phyloP scores from a whole-genome alignment of 306 rosid species.

The Quercus glauca region DNA sequence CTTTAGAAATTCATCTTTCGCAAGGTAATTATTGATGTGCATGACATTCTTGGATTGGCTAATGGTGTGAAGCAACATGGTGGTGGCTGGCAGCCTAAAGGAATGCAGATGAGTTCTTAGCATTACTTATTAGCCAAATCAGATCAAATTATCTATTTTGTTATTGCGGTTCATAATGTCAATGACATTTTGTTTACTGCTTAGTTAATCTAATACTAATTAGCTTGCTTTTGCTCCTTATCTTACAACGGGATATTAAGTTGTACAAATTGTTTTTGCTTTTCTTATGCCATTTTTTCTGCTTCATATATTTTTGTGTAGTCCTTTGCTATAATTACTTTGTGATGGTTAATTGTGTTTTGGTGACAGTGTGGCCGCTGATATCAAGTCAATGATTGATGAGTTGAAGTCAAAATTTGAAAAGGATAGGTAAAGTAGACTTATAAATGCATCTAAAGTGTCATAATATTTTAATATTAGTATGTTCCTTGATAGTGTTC shows the following conservation, averaged over 20 bases:
- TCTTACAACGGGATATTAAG: too few species aligned
- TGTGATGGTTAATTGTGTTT: conserved; percentile 19
- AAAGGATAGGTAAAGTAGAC: conserved; percentile 72
- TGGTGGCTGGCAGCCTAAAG: conserved; percentile 75
- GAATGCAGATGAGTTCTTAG: conserved; percentile 81
- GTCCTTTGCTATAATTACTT: background rate
- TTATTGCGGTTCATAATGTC: background rate
- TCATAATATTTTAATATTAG: background rate
- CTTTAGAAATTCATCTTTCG: conserved; percentile 64
- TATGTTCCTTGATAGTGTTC: too few species aligned
- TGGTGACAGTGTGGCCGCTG: conserved; percentile 70
- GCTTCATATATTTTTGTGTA: too few species aligned
- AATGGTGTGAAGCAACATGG: conserved; percentile 91
- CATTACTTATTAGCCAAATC: conserved; percentile 10
- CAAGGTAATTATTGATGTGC: conserved; percentile 87
- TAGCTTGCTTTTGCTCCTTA: background rate
- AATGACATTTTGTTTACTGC: background rate
- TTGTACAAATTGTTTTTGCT: too few species aligned
- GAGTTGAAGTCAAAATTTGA: conserved; percentile 77
- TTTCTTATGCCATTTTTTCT: too few species aligned
- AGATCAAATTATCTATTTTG: background rate
- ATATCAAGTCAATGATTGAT: conserved; percentile 64
- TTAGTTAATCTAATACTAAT: background rate
- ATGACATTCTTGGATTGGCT: conserved; percentile 96
- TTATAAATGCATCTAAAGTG: background rate